A percentile compares a stretch with the other conserved stretches of the same genome.
Evolutionary conservation across 192 early-diverging fungal species (phyloP).

Genomic region (Umbelopsis sp.): DNA sequence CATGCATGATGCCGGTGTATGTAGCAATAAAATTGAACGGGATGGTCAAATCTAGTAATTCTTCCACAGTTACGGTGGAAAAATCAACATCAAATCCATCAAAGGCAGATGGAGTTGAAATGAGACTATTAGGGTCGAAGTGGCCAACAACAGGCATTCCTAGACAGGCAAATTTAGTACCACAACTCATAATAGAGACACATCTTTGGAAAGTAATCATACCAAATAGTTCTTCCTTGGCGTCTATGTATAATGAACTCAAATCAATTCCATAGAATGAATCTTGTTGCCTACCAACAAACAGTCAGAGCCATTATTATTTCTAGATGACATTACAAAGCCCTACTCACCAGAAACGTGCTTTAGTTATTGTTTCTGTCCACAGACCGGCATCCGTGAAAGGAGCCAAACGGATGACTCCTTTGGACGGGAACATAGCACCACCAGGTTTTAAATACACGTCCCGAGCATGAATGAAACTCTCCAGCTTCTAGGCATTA

Average conservation of each 20-base stretch:
- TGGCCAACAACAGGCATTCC: conserved; percentile 91
- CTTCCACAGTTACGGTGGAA: conserved; percentile 72
- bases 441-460: conserved; percentile 92
- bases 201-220: conserved; percentile 12
- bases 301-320: neutral
- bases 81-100: conserved; percentile 80
- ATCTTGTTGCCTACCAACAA: conserved; percentile 61
- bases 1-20: conserved; percentile 92
- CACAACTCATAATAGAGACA: conserved; percentile 36
- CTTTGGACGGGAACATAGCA: conserved; percentile 86
- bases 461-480: conserved; percentile 85
- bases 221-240: conserved; percentile 90
- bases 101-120: conserved; percentile 64
- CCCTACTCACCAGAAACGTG: conserved; percentile 65
- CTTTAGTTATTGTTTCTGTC: conserved; percentile 94
- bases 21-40: conserved; percentile 79
- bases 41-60: conserved; percentile 83
- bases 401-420: conserved; percentile 90
- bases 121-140: conserved; percentile 81
- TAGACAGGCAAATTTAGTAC: neutral
- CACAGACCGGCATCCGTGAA: conserved; percentile 77
- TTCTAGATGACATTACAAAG: neutral
- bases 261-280: conserved; percentile 95
- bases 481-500: conserved; percentile 62
- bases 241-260: conserved; percentile 77